Percentiles rank a stretch among this genome's conserved stretches.
Evolutionary conservation across 2,329 filamentous ascomycete species (phyloP).

Genomic region (Madurella mycetomatis): DNA sequence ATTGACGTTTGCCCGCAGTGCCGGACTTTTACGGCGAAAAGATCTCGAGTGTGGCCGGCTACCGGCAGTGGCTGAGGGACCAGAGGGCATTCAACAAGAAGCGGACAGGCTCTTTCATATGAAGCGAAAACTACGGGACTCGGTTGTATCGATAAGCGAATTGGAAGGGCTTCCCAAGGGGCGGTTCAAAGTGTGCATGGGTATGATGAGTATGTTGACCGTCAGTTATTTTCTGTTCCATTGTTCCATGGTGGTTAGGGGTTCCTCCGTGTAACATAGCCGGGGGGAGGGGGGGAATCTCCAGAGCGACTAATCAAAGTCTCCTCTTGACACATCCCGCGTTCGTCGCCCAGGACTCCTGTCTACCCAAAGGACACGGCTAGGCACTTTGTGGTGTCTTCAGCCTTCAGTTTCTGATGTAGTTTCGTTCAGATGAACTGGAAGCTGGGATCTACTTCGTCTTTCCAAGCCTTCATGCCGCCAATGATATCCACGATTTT

Average conservation of each 20-base stretch:
- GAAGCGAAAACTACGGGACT: conserved; percentile 20
- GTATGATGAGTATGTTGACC: neutral
- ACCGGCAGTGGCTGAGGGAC: conserved; percentile 94
- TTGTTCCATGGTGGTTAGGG: conserved; percentile 11
- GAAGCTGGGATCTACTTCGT: conserved; percentile 56
- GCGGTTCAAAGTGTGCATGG: neutral
- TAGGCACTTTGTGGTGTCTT: no score
- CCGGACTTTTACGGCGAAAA: conserved; percentile 99
- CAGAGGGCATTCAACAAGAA: conserved; percentile 96
- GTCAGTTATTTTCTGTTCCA: neutral
- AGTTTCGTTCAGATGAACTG: conserved; percentile 45
- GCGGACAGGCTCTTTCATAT: conserved; percentile 58
- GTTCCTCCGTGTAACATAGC: conserved; percentile 21
- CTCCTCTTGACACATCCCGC: conserved; percentile 14
- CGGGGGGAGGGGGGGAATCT: conserved; percentile 8
- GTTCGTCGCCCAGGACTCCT: no score
- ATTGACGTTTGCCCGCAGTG: conserved; percentile 43
- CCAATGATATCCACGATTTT: conserved; percentile 68
- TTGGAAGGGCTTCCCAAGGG: neutral
- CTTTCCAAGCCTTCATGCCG: conserved; percentile 69
- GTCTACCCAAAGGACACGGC: no score
- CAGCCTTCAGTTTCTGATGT: neutral
- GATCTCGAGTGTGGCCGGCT: conserved; percentile 87
- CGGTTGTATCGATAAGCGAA: conserved; percentile 9
- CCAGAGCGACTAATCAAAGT: conserved; percentile 16